Conservation (phyloP, 1,284 basidiomycete species). For the Rhodotorula sp. region DNA sequence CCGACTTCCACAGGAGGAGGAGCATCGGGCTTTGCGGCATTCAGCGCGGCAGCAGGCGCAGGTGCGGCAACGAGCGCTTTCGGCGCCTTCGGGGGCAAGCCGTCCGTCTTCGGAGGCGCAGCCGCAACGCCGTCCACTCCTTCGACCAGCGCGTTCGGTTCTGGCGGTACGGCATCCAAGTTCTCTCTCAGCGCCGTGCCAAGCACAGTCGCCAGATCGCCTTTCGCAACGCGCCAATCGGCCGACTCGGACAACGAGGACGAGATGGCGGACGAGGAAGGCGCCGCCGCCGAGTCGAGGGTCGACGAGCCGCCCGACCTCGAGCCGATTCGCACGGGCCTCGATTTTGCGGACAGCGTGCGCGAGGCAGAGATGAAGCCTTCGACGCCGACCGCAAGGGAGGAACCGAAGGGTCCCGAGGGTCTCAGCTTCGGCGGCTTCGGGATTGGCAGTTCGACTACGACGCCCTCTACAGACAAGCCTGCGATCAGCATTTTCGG, state of each 20-base stretch:
- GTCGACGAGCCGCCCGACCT: conserved; percentile 42
- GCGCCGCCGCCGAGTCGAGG: neutral
- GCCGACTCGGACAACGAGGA: conserved; percentile 19
- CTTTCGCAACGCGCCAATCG: conserved; percentile 16
- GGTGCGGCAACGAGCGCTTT: conserved; percentile 6
- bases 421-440: conserved; percentile 21
- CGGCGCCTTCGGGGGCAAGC: conserved; percentile 9
- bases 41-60: neutral
- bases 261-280: conserved; percentile 11
- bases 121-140: neutral
- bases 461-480: neutral
- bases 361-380: conserved; percentile 12
- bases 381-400: neutral
- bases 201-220: neutral
- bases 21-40: neutral
- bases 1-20: neutral
- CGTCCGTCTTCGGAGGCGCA: neutral
- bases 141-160: neutral
- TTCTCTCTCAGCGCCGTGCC: neutral
- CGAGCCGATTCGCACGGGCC: conserved; percentile 28
- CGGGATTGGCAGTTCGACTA: conserved; percentile 17
- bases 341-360: conserved; percentile 31
- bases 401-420: neutral
- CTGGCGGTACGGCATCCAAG: neutral
- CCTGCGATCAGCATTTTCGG: conserved; percentile 12